Percentiles rank a stretch among this genome's conserved stretches.
These are phyloP conservation scores for Claviceps fusiformis DNA, from an alignment of 2,329 filamentous ascomycete species.

Conservation along the genomic window DNA sequence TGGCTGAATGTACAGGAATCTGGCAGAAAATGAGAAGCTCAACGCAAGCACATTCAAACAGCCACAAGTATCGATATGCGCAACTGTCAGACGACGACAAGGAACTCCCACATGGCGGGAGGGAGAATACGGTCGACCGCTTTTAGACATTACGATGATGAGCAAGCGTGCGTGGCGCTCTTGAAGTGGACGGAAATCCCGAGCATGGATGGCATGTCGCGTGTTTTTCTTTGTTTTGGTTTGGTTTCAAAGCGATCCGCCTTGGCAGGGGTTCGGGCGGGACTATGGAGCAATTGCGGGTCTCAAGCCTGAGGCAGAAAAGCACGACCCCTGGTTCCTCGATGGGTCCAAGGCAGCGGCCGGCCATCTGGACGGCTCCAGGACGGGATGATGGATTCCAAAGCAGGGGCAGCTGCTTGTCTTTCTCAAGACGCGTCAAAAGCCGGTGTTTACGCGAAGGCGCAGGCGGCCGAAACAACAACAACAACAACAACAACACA, in stretches of 20 bases:
- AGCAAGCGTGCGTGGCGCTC: not conserved
- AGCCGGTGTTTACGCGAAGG: slow-evolving; percentile 15
- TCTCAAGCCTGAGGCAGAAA: slow-evolving; percentile 5
- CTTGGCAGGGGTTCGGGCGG: not conserved
- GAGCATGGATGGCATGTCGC: not conserved
- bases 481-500: slow-evolving; percentile 11
- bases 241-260: not conserved
- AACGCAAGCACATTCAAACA: not conserved
- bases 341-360: not conserved
- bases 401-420: not conserved
- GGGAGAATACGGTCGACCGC: no score
- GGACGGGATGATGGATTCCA: not conserved
- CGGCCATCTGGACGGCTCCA: not conserved
- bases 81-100: not conserved
- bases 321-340: slow-evolving; percentile 1
- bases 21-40: not conserved
- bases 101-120: no score
- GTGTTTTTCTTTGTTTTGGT: not conserved
- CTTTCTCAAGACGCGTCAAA: slow-evolving; percentile 1
- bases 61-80: not conserved
- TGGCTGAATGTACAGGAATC: no score
- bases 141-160: no score
- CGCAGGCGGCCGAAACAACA: not conserved
- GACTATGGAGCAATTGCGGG: not conserved
- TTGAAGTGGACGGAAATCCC: not conserved